These are phyloP conservation scores for Coelastrella sp. DNA, from an alignment of 139 green algal species.

Conservation along the genomic window DNA sequence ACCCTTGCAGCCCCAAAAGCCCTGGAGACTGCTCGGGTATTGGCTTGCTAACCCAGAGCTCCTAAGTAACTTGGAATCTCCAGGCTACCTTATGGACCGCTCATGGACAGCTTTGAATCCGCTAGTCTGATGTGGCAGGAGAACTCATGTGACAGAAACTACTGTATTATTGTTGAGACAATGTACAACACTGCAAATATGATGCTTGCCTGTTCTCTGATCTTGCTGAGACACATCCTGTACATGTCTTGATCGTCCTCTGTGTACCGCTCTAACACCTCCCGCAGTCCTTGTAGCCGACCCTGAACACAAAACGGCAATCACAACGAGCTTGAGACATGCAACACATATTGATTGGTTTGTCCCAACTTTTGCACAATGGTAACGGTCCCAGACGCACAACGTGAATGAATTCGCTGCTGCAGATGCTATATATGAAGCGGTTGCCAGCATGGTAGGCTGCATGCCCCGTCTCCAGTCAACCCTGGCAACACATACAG, in stretches of 20 bases:
- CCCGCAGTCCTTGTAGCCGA: constrained; percentile 64
- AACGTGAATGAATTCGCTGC: no score
- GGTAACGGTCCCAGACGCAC: no score
- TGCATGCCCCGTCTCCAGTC: no score
- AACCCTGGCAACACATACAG: background rate
- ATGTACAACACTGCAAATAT: background rate
- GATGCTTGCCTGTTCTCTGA: constrained; percentile 1
- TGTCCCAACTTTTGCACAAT: no score
- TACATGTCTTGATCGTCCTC: constrained; percentile 91
- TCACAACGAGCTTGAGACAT: background rate
- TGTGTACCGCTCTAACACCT: constrained; percentile 80
- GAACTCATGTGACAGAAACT: background rate
- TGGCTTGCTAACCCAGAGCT: no score
- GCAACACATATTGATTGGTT: no score
- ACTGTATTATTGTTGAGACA: background rate
- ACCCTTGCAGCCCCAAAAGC: no score
- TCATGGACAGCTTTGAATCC: no score
- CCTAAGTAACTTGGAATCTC: no score
- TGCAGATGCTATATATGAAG: background rate
- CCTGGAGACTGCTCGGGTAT: no score
- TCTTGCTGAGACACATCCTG: constrained; percentile 80
- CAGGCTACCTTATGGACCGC: no score
- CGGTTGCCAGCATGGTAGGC: background rate
- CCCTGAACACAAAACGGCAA: background rate
- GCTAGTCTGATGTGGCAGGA: background rate